Percentiles rank a stretch among this genome's conserved stretches.
Evolutionary conservation across 2,329 filamentous ascomycete genomes (phyloP).

Genomic region (Fusarium sp.): DNA sequence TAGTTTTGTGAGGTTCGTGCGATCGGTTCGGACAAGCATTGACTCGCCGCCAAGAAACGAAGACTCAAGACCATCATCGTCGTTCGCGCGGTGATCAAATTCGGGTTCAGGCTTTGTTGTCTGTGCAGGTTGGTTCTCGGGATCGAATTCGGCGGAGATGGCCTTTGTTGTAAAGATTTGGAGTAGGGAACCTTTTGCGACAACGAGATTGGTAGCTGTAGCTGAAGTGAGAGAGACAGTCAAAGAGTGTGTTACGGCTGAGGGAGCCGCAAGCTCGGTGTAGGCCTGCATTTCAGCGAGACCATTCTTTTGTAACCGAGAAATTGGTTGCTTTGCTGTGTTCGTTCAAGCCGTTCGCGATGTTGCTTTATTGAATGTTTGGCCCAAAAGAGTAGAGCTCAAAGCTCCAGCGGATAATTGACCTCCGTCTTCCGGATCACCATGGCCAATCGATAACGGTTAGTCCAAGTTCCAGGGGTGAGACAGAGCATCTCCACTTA

Average conservation of each 20-base stretch:
- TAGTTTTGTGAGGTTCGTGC: constrained; percentile 77
- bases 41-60: constrained; percentile 73
- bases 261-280: constrained; percentile 92
- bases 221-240: constrained; percentile 80
- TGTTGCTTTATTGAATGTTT: constrained; percentile 32
- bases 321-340: constrained; percentile 27
- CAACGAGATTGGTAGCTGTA: constrained; percentile 82
- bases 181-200: constrained; percentile 91
- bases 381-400: constrained; percentile 35
- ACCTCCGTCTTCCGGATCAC: constrained; percentile 10
- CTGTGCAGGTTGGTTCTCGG: constrained; percentile 49
- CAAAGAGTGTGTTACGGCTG: constrained; percentile 90
- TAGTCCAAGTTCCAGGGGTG: not conserved
- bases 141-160: constrained; percentile 71
- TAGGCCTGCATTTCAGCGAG: constrained; percentile 87
- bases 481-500: constrained; percentile 15
- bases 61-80: constrained; percentile 72
- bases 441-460: not conserved
- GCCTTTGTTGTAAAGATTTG: constrained; percentile 85
- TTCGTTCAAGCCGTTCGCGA: constrained; percentile 1
- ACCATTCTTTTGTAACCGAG: constrained; percentile 47
- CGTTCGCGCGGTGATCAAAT: constrained; percentile 64
- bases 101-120: constrained; percentile 56
- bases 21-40: constrained; percentile 68
- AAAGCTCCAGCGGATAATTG: constrained; percentile 25